phyloP scores from a whole-genome alignment of 1,284 basidiomycete genomes.

The Cystobasidium sp. region DNA sequence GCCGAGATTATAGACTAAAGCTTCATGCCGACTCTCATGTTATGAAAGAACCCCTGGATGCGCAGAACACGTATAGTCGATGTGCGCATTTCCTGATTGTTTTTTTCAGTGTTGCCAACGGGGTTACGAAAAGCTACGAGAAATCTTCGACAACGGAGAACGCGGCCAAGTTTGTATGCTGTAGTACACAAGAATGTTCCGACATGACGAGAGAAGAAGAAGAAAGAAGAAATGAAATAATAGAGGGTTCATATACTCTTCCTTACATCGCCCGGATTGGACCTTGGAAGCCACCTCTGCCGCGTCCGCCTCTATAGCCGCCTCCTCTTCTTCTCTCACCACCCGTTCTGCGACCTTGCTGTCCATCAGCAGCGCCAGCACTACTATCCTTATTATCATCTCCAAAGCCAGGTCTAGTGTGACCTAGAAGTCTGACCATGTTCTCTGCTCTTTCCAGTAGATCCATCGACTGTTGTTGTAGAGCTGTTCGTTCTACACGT shows the following conservation, averaged over 20 bases:
- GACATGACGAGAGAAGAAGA: not conserved
- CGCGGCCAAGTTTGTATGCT: no score
- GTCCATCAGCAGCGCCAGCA: slow-evolving; percentile 23
- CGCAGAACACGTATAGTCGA: no score
- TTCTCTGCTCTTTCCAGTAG: slow-evolving; percentile 45
- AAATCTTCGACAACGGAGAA: no score
- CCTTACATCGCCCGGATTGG: slow-evolving; percentile 42
- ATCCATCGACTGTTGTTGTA: slow-evolving; percentile 46
- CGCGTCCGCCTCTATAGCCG: slow-evolving; percentile 26
- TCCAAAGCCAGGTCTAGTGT: slow-evolving; percentile 36
- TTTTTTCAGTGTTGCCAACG: no score
- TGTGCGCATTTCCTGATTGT: no score
- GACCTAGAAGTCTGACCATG: slow-evolving; percentile 40
- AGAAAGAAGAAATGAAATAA: not conserved
- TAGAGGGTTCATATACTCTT: not conserved
- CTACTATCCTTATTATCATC: slow-evolving; percentile 29
- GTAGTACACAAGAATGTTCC: not conserved
- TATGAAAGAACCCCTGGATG: no score
- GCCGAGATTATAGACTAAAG: no score
- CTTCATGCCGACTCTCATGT: no score
- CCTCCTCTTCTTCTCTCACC: slow-evolving; percentile 35
- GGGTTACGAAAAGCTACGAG: no score
- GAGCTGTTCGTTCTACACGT: slow-evolving; percentile 53
- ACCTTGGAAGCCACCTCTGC: slow-evolving; percentile 30
- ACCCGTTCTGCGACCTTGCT: slow-evolving; percentile 21